Evolutionary conservation across 352 stramenopile species (phyloP).

Genomic region (Pythium dissimile): DNA sequence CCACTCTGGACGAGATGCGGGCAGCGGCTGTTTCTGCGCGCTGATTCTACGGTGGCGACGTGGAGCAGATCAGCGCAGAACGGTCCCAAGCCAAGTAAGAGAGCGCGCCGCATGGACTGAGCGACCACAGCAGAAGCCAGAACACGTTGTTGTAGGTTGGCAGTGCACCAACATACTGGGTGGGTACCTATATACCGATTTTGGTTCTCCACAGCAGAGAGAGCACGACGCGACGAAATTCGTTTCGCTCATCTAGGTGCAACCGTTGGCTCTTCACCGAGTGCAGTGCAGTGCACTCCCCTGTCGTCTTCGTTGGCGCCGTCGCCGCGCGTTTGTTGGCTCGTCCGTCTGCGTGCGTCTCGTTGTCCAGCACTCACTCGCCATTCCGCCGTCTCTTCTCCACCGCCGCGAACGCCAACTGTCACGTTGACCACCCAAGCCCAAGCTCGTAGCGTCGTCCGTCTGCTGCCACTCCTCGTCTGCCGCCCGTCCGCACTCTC

Average conservation of each 20-base stretch:
- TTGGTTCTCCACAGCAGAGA: too few relatives aligned
- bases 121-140: background rate
- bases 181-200: too few relatives aligned
- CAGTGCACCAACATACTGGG: too few relatives aligned
- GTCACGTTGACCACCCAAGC: background rate
- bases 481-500: background rate
- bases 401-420: background rate
- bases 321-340: too few relatives aligned
- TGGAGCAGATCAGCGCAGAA: background rate
- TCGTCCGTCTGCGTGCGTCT: background rate
- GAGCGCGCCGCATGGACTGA: conserved; percentile 1
- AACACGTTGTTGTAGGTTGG: too few relatives aligned
- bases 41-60: background rate
- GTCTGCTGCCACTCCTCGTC: background rate
- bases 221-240: too few relatives aligned
- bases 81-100: background rate
- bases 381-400: conserved; percentile 15
- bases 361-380: conserved; percentile 1
- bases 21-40: background rate
- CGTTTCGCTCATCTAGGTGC: too few relatives aligned
- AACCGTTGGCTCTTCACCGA: too few relatives aligned
- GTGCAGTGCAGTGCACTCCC: background rate
- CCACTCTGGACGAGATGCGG: background rate
- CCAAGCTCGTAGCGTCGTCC: background rate
- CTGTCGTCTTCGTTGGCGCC: background rate